Evolutionary conservation across 202 grass and related monocot species (phyloP).

Genomic region (Tripidium arundinaceum): DNA sequence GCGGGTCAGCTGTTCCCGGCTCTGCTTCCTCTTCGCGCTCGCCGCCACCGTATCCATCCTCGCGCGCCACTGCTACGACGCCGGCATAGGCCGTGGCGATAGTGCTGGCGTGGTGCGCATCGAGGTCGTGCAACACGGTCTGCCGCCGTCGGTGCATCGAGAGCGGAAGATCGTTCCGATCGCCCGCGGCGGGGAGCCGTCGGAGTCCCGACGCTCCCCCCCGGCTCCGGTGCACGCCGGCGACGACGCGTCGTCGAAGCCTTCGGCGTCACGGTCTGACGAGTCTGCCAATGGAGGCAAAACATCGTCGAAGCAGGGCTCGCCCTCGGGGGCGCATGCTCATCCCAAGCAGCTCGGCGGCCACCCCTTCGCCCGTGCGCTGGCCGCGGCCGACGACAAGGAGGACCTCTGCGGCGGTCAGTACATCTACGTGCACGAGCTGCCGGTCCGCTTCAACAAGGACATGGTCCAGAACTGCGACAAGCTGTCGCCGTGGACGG

Average conservation of each 20-base stretch:
- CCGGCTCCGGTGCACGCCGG: neutral
- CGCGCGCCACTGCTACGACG: slow-evolving; percentile 29
- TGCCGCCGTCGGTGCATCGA: neutral
- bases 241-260: neutral
- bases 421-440: slow-evolving; percentile 68
- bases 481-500: slow-evolving; percentile 38
- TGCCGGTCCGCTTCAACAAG: slow-evolving; percentile 57
- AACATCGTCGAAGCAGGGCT: neutral
- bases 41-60: slow-evolving; percentile 22
- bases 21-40: slow-evolving; percentile 24
- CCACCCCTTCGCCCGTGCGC: neutral
- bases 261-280: neutral
- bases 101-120: slow-evolving; percentile 6
- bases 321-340: neutral
- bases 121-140: neutral
- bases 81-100: neutral
- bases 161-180: neutral
- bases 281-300: neutral
- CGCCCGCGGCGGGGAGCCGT: neutral
- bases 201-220: neutral
- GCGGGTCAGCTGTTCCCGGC: slow-evolving; percentile 1
- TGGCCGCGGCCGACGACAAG: neutral
- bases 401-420: slow-evolving; percentile 46
- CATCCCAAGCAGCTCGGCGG: neutral
- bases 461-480: slow-evolving; percentile 58